Percentiles rank a stretch among this genome's conserved stretches.
Conservation (phyloP, 345 rosid species). For the Eucalyptus erythrocorys region DNA sequence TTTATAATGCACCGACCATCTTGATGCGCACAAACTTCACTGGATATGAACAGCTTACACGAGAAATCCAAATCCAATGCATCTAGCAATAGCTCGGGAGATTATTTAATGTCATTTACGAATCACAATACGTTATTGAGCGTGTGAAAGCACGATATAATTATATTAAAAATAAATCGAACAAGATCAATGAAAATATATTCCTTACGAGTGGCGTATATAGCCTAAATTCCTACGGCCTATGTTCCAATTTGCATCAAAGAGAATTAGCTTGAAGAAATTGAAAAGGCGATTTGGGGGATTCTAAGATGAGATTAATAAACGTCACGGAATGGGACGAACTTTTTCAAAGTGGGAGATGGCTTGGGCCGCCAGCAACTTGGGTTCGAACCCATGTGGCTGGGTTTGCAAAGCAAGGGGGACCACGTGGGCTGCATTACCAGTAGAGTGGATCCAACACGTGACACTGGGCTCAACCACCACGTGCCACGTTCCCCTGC, state of each 20-base stretch:
- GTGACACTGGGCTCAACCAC: not conserved
- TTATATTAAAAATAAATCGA: too few species aligned
- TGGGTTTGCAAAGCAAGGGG: not conserved
- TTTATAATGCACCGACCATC: not conserved
- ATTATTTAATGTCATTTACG: too few species aligned
- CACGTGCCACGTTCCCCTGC: not conserved
- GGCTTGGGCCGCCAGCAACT: not conserved
- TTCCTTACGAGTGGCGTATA: rapidly evolving
- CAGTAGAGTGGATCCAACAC: not conserved
- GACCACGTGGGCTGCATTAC: not conserved
- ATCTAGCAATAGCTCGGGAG: too few species aligned
- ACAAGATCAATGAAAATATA: too few species aligned
- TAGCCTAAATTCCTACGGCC: not conserved
- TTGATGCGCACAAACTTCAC: rapidly evolving
- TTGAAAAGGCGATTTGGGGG: too few species aligned
- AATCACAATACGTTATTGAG: too few species aligned
- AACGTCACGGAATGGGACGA: not conserved
- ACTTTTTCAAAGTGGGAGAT: not conserved
- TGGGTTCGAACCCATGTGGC: not conserved
- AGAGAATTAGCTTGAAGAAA: not conserved
- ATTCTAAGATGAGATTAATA: too few species aligned
- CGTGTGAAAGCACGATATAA: not conserved
- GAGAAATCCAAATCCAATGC: not conserved
- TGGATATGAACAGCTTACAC: not conserved
- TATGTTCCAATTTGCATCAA: not conserved